Base-by-base conservation (phyloP, 441 rosid species). In the Capsella rubella region DNA sequence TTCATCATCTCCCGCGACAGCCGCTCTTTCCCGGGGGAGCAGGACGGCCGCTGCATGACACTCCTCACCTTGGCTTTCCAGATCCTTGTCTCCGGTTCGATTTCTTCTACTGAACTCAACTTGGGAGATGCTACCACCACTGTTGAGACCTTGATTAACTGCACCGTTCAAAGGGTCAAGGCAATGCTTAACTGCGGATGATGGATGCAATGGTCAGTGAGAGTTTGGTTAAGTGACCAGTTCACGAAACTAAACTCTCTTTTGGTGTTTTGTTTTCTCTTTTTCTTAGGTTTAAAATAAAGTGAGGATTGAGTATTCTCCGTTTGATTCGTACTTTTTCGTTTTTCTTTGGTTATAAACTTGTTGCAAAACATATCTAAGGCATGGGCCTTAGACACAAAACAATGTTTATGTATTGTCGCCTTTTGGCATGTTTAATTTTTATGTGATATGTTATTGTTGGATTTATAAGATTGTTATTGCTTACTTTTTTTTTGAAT, bases 51-150 rank as follows among this genome's bases (percentile, higher is more conserved):
- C 14, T 0, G 53, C 28, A 8, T 9, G 39, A 72, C 92, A 2
- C 77, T 88, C 9, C 87, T 88, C 32, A 89, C 88, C 0, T 73
- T 85, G 43, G 92, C 86, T 25, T 83, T 82, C 52, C 93, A 91
- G 67, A 83, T 91, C 63, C 57, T 91, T 46, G 72, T 79, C 32
- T 63, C 87, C 77, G 2, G 84, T 83, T 12, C 66, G 8, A 42
- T 8, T 42, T 13, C 14, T 25, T 14, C 4, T 4, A 28, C 13
- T 27, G 37, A 42, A 4, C 66, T 14, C 18, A 27, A 61, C 51
- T 8, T 61, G 32, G 88, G 87, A 8, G 67, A 62, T 4, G n/a
- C 67, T 43, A 16, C 39, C 37, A 18, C 67, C 8, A 79, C 83
- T 0, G 85, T 86, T 49, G 84, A 78, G 67, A 79, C 82, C 40